Evolutionary conservation across 495 filamentous ascomycete species (phyloP).

Genomic region (Elasticomyces elasticus): DNA sequence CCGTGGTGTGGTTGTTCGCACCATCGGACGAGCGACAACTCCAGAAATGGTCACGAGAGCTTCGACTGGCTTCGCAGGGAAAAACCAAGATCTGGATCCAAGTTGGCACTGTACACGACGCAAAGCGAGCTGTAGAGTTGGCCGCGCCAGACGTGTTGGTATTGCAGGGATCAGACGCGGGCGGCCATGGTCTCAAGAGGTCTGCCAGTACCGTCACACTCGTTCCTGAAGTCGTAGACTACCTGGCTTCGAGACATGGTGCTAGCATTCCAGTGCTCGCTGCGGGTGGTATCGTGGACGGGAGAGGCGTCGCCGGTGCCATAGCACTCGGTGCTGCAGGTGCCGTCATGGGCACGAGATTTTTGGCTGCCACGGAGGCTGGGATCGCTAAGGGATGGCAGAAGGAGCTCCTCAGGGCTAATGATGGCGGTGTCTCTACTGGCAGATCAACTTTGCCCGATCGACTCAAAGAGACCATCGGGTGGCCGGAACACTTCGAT

Average conservation of each 20-base stretch:
- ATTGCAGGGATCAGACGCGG: neutral
- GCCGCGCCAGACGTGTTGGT: neutral
- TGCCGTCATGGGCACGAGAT: neutral
- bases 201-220: neutral
- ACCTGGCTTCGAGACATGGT: neutral
- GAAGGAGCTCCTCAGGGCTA: neutral
- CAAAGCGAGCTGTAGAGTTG: neutral
- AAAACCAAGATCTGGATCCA: slow-evolving; percentile 1
- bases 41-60: neutral
- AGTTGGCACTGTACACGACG: neutral
- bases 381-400: neutral
- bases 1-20: slow-evolving; percentile 62
- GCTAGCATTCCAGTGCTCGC: neutral
- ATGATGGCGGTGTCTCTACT: neutral
- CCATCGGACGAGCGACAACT: slow-evolving; percentile 29
- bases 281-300: slow-evolving; percentile 2
- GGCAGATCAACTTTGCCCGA: neutral
- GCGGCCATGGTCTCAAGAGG: neutral
- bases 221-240: neutral
- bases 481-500: neutral
- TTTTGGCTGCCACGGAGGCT: neutral
- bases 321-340: slow-evolving; percentile 5
- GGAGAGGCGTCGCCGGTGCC: neutral
- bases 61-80: neutral
- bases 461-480: neutral